Evolutionary conservation across 2,329 filamentous ascomycete genomes (phyloP), one percentile per base, ranked within the genome.

Genomic region (Aspergillus quadricinctus): DNA sequence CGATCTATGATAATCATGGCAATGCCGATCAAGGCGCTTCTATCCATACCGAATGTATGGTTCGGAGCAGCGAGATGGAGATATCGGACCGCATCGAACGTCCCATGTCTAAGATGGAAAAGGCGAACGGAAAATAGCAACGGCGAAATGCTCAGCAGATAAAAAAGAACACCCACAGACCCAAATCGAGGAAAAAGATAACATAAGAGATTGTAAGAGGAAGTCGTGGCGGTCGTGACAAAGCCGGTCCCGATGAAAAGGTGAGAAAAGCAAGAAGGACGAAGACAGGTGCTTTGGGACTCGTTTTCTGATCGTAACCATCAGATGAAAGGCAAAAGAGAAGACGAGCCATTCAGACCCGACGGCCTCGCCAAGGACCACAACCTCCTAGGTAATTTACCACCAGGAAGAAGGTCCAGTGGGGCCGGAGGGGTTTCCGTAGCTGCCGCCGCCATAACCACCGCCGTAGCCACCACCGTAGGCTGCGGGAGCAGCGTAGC

Each of bases 1-100:
- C 78, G 77, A 73, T 80, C 77, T 80, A 80, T 79, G 73, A 76
- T 77, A 72, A 74, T 72, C 73, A 76, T 75, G 73, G 73, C 73
- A 75, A 72, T 70, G 68, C 69, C 66, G 67, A 70, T 65, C 66
- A 66, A 64, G 63, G 69, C 66, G 67, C 68, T 64, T 63, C 59
- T 62, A 61, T 61, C 61, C 61, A 61, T 57, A 62, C 55, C 54
- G 56, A 53, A 43, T 50, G 57, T 58, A 66, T 59, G 60, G 63
- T 62, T 61, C 61, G 58, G 60, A 69, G 66, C 67, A 69, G 63
- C 55, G 56, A 58, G 57, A 62, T 61, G 64, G 60, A 61, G 65
- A 66, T 63, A 71, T 67, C 69, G 65, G 65, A 63, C 68, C 69
- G 70, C 72, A 74, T 73, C 69, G 68, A 71, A 69, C 66, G 69